These are phyloP conservation scores for Blastobotrys malaysiensis DNA, from an alignment of 1,139 yeast genomes.

Conservation along the genomic window DNA sequence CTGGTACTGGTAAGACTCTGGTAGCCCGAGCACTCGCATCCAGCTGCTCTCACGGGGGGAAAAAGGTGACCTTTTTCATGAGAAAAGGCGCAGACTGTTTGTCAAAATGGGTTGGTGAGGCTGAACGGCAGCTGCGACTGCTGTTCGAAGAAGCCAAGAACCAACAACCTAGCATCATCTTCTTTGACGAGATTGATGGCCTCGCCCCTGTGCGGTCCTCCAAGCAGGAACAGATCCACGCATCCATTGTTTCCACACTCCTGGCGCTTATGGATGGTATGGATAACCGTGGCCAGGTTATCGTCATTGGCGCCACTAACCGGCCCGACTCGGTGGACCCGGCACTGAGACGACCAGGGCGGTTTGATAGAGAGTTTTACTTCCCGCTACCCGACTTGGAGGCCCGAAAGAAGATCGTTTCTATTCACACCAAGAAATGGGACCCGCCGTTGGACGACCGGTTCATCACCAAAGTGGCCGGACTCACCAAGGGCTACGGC, in stretches of 20 bases:
- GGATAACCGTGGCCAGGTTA: slow-evolving; percentile 96
- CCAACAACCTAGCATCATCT: slow-evolving; percentile 92
- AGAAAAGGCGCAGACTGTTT: slow-evolving; percentile 97
- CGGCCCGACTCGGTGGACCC: slow-evolving; percentile 98
- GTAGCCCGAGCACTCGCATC: slow-evolving; percentile 98
- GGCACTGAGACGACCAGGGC: slow-evolving; percentile 93
- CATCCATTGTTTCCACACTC: slow-evolving; percentile 90
- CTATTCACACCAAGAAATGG: slow-evolving; percentile 90
- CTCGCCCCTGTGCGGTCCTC: slow-evolving; percentile 96
- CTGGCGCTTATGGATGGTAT: slow-evolving; percentile 98
- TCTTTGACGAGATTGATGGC: slow-evolving; percentile 97
- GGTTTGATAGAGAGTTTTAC: slow-evolving; percentile 95
- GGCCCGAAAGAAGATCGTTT: slow-evolving; percentile 71
- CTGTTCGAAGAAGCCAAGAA: slow-evolving; percentile 94
- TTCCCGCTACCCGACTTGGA: slow-evolving; percentile 85
- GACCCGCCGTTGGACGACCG: slow-evolving; percentile 56
- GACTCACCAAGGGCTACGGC: slow-evolving; percentile 90
- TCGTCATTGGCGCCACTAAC: slow-evolving; percentile 96
- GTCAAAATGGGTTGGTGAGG: slow-evolving; percentile 99
- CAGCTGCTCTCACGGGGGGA: slow-evolving; percentile 69
- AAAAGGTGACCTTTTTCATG: slow-evolving; percentile 95
- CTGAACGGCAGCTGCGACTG: slow-evolving; percentile 86
- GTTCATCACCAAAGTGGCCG: slow-evolving; percentile 65
- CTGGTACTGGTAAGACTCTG: slow-evolving; percentile 97
- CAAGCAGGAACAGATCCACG: slow-evolving; percentile 96